A percentile compares a stretch with the other conserved stretches of the same genome.
These are phyloP conservation scores for Digitaria exilis DNA, from an alignment of 202 grass and related monocot genomes.

Conservation along the genomic window DNA sequence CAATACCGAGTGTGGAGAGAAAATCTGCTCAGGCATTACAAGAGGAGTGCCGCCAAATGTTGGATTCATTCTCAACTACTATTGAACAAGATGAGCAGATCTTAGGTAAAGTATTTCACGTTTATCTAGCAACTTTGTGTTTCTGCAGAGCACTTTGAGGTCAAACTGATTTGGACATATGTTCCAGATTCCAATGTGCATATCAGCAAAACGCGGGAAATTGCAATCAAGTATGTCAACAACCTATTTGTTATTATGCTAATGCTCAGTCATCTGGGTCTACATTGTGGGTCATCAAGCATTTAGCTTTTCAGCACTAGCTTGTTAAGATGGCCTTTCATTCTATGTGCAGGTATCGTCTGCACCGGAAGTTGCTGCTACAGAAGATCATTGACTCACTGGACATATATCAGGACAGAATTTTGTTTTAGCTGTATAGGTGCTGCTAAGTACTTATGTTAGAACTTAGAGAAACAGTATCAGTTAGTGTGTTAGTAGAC, in stretches of 20 bases:
- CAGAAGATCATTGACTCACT: slow-evolving; percentile 76
- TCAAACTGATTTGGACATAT: slow-evolving; percentile 4
- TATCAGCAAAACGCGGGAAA: slow-evolving; percentile 72
- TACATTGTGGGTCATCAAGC: slow-evolving; percentile 1
- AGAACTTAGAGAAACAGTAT: not conserved
- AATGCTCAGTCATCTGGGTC: not conserved
- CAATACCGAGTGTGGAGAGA: slow-evolving; percentile 80
- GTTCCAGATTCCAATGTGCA: slow-evolving; percentile 68
- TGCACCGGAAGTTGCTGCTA: slow-evolving; percentile 81
- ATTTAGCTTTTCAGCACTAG: not conserved
- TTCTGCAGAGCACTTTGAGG: not conserved
- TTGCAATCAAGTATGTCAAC: slow-evolving; percentile 70
- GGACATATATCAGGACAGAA: slow-evolving; percentile 74
- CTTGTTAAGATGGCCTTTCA: slow-evolving; percentile 3
- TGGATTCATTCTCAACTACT: slow-evolving; percentile 74
- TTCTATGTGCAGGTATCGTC: slow-evolving; percentile 62
- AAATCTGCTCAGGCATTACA: slow-evolving; percentile 67
- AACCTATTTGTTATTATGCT: not conserved
- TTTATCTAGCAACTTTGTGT: not conserved
- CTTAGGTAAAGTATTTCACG: slow-evolving; percentile 50
- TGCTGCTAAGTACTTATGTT: not conserved
- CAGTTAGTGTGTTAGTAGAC: not conserved
- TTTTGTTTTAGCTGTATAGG: slow-evolving; percentile 76
- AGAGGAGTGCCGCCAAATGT: slow-evolving; percentile 78
- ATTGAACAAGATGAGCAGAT: slow-evolving; percentile 69